These are phyloP conservation scores for Umbelopsis ramanniana DNA, from an alignment of 192 early-diverging fungal genomes.

Conservation along the genomic window DNA sequence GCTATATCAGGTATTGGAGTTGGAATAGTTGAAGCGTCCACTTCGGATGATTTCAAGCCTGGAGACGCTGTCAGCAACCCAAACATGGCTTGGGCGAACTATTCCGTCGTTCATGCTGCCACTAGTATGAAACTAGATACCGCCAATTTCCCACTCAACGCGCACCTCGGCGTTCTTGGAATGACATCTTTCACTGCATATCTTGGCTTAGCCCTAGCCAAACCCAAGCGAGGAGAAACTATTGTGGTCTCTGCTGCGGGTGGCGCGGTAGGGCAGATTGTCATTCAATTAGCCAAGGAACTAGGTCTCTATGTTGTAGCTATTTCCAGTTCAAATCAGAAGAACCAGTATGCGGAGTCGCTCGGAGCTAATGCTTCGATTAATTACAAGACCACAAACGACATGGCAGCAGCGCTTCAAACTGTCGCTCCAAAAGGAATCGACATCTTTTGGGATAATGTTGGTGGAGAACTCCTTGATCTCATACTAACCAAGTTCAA, in stretches of 20 bases:
- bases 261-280: constrained; percentile 52
- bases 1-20: background rate
- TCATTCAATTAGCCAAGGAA: constrained; percentile 7
- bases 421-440: constrained; percentile 49
- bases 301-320: constrained; percentile 50
- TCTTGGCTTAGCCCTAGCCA: constrained; percentile 24
- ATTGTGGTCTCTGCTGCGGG: constrained; percentile 58
- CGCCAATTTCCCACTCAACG: constrained; percentile 49
- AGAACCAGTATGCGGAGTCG: constrained; percentile 53
- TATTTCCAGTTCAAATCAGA: constrained; percentile 57
- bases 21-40: constrained; percentile 23
- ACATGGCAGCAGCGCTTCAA: constrained; percentile 31
- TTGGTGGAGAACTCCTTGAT: constrained; percentile 58
- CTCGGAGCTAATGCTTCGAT: constrained; percentile 55
- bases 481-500: constrained; percentile 46
- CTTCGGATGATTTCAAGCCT: constrained; percentile 9
- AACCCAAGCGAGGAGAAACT: constrained; percentile 38
- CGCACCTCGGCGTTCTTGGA: constrained; percentile 55
- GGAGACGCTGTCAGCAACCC: constrained; percentile 23
- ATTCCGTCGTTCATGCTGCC: constrained; percentile 46
- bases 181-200: constrained; percentile 22
- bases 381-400: constrained; percentile 53
- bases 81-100: constrained; percentile 52
- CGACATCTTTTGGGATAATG: constrained; percentile 62
- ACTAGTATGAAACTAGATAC: constrained; percentile 42